These are phyloP conservation scores for Camellia granthamiana DNA, from an alignment of 148 eudicot genomes.

Conservation along the genomic window DNA sequence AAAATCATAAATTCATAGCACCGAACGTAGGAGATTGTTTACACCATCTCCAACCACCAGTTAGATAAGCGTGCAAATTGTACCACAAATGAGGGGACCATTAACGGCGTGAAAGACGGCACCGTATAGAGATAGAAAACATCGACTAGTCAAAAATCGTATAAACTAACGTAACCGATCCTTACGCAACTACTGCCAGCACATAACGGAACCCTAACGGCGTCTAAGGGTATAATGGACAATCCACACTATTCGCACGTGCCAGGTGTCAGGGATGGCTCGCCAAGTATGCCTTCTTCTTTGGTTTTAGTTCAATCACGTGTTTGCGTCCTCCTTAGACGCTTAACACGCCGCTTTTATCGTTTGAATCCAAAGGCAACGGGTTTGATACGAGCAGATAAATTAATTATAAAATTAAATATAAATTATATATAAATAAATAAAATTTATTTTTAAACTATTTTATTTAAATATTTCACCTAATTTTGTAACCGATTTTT, in stretches of 20 bases:
- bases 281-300: neutral
- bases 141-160: no score
- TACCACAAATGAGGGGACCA: neutral
- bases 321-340: constrained; percentile 15
- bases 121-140: neutral
- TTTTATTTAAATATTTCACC: no score
- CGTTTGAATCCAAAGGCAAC: neutral
- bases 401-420: no score
- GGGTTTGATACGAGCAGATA: no score
- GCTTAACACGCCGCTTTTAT: neutral
- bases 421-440: no score
- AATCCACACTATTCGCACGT: constrained; percentile 14
- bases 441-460: no score
- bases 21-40: neutral
- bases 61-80: neutral
- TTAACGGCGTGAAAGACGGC: constrained; percentile 1
- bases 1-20: neutral
- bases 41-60: neutral
- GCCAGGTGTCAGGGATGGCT: constrained; percentile 14
- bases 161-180: neutral
- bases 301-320: constrained; percentile 23
- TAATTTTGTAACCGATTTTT: no score
- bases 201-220: neutral
- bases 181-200: no score
- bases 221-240: constrained; percentile 9